Base-by-base conservation (phyloP, 2,329 filamentous ascomycete genomes). In the Curvularia sp. region DNA sequence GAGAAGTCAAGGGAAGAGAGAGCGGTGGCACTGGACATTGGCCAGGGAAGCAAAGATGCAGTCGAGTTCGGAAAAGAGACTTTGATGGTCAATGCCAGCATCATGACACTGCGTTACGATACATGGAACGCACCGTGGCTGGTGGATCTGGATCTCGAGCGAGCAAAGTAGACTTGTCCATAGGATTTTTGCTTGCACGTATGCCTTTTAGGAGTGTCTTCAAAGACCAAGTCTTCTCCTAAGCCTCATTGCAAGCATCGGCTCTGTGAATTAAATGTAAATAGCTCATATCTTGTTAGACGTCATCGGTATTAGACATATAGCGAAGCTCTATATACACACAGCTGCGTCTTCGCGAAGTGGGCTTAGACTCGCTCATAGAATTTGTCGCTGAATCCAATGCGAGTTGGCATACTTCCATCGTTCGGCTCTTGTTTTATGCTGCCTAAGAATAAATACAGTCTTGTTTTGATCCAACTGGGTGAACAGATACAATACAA, bases 21-120 rank as follows among this genome's bases (percentile, higher is more conserved):
- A 33, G 66, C 72, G 18, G 63, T 67, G 0, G 67, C 68, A 54
- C 69, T 78, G 0, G 75, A 78, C 33, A 68, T 76, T 38, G 69
- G 76, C 42, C 63, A 70, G 3, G 62, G 55, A 7, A 61, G 67
- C 39, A 38, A 65, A 15, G 55, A 51, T n/a, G 57, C 71, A 58
- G 60, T 85, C 55, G 64, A 66, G 47, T 74, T 77, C 51, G 84
- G 84, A 0, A 71, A 79, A 55, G 82, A 86, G 70, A 86, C 84
- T 3, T 57, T 86, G 39, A 83, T 87, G 73, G 78, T 87, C 10
- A 87, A 88, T 74, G 84, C 84, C 2, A 83, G 83, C 64, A 82
- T 87, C 49, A 83, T 86, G 77, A 80, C 80, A 38, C 68, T 83
- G 12, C 60, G 62, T 12, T 85, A 86, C 71, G 67, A 72, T 33